Evolutionary conservation across 768 basidiomycete genomes (phyloP).

Genomic region (Mycena capillaripes): DNA sequence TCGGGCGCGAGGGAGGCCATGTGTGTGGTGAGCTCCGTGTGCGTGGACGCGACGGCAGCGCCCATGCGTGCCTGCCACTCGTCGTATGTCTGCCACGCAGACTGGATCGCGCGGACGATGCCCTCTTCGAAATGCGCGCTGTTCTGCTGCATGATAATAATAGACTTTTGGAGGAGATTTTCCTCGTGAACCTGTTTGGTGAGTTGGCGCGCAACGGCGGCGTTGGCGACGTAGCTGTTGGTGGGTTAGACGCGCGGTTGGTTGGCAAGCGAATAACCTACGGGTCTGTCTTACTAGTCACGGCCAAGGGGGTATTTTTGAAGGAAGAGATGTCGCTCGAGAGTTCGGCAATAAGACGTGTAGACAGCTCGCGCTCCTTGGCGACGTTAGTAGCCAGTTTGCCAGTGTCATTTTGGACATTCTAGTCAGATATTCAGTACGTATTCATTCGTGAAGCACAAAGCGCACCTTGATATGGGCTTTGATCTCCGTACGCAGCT

Average conservation of each 20-base stretch:
- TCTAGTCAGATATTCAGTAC: conserved; percentile 54
- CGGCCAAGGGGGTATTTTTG: conserved; percentile 94
- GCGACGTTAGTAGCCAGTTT: conserved; percentile 93
- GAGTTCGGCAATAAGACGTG: conserved; percentile 89
- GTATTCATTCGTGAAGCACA: background rate
- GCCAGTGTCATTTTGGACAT: conserved; percentile 93
- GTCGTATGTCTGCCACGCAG: conserved; percentile 97
- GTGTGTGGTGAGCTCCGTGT: conserved; percentile 75
- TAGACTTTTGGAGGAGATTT: conserved; percentile 96
- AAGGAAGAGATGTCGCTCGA: conserved; percentile 88
- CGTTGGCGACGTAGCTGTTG: conserved; percentile 75
- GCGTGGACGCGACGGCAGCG: conserved; percentile 79
- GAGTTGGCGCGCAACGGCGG: conserved; percentile 82
- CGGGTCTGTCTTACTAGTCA: conserved; percentile 87
- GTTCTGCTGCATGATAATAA: conserved; percentile 98
- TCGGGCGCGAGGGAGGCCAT: conserved; percentile 89
- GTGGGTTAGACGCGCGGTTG: background rate
- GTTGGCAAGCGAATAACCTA: conserved; percentile 69
- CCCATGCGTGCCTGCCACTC: conserved; percentile 93
- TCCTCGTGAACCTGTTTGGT: conserved; percentile 92
- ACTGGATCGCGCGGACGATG: conserved; percentile 94
- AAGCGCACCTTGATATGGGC: conserved; percentile 90
- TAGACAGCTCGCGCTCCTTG: conserved; percentile 91
- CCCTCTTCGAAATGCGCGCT: conserved; percentile 98
- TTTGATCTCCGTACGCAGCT: conserved; percentile 95